Base-by-base conservation (phyloP, 2,329 filamentous ascomycete genomes). In the Alternaria incomplexa region DNA sequence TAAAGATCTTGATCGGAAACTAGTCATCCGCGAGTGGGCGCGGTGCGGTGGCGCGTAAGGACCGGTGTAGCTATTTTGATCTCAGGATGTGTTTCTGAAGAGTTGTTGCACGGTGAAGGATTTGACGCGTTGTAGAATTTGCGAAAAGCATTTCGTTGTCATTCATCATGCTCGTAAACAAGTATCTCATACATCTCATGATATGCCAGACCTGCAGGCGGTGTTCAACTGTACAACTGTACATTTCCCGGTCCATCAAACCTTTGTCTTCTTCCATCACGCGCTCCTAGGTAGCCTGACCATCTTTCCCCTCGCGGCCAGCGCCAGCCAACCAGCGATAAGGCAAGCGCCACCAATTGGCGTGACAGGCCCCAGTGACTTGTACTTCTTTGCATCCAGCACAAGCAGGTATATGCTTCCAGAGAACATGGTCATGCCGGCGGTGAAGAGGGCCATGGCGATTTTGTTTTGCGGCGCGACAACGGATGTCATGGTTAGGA, bases 361-460 rank as follows among this genome's bases (percentile, higher is more conserved):
- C 53, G 89, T 91, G 12, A 90, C 85, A 1, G 89, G 89, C 0
- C 89, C 89, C 65, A 91, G 62, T 58, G 82, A 80, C 72, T 85
- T 86, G 47, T 89, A 90, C 26, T 83, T 80, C 70, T 86, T 83
- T 20, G 88, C 86, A 77, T 90, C 85, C n/a, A 91, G 80, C 0
- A 87, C 83, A 10, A 91, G 83, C 10, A 88, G 81, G 75, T 91
- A 91, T 66, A 91, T 85, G 72, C 85, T 87, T 2, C 89, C 89
- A 62, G 85, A 87, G 78, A 91, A 91, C 83, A 90, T 85, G 5
- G 87, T 87, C 82, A 91, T 90, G 55, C 89, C 89, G 0, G 87
- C 87, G 0, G 86, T 85, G 74, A 91, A 86, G n/a, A 90, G 80
- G 2, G 79, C 79, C 55, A 85, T 85, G 17, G 88, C 88, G 22